A percentile compares a stretch with the other conserved stretches of the same genome.
Evolutionary conservation across 108 stramenopile genomes (phyloP).

Genomic region (Mayamaea pseudoterrestris): DNA sequence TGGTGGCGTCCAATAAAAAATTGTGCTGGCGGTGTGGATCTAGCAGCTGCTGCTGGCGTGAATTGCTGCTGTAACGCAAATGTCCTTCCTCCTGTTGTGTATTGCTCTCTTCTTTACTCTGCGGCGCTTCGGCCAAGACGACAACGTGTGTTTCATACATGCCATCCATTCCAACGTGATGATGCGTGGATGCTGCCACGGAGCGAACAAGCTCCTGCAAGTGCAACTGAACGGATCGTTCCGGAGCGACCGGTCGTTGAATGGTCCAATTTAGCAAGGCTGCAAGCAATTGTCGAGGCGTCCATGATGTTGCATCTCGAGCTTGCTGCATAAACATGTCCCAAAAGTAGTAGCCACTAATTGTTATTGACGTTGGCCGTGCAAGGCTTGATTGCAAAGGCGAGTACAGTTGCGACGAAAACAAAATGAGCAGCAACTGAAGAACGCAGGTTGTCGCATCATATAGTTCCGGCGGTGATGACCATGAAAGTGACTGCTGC

Average conservation of each 20-base stretch:
- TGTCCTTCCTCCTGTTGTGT: too few species aligned
- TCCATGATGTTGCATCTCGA: too few species aligned
- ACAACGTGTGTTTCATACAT: conserved; percentile 58
- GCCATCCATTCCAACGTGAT: conserved; percentile 48
- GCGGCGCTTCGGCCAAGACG: too few species aligned
- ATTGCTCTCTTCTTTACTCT: too few species aligned
- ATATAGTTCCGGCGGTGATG: conserved; percentile 73
- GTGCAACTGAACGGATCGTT: conserved; percentile 46
- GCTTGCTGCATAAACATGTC: conserved; percentile 36
- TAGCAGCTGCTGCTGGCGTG: too few species aligned
- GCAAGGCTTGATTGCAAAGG: conserved; percentile 49
- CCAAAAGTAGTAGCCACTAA: too few species aligned
- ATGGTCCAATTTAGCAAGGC: conserved; percentile 46
- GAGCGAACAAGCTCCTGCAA: conserved; percentile 29
- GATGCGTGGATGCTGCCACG: conserved; percentile 28
- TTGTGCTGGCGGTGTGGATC: conserved; percentile 10
- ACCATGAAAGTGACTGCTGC: too few species aligned
- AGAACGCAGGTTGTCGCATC: conserved; percentile 43
- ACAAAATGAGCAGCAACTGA: conserved; percentile 45
- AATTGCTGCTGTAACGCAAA: too few species aligned
- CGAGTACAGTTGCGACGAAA: conserved; percentile 66
- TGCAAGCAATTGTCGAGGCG: conserved; percentile 22
- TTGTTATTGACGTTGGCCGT: too few species aligned
- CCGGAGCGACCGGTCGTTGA: conserved; percentile 44
- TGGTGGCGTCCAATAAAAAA: conserved; percentile 51